Conservation (phyloP, 1,284 basidiomycete genomes). For the Puccinia brachypodii region DNA sequence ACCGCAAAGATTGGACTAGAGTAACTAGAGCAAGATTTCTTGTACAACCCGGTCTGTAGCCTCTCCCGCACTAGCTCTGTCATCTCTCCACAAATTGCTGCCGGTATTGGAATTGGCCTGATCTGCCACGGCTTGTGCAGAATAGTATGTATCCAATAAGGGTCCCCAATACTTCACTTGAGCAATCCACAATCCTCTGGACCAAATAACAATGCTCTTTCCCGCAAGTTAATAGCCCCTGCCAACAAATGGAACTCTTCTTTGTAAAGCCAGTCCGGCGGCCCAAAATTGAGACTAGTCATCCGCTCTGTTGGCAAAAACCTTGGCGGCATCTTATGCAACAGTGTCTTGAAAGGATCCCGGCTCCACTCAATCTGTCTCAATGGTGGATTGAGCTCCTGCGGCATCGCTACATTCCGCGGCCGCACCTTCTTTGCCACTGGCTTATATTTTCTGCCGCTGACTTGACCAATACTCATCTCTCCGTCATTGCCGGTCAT, state of each 20-base stretch:
- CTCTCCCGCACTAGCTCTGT: not conserved
- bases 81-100: not conserved
- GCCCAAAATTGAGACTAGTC: not conserved
- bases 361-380: not conserved
- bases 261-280: not conserved
- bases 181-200: not conserved
- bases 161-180: not conserved
- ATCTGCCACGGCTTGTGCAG: not conserved
- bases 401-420: slow-evolving; percentile 22
- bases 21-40: not conserved
- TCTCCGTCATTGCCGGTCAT: not conserved
- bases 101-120: not conserved
- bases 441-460: slow-evolving; percentile 25
- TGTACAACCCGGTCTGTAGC: not conserved
- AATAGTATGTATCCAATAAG: not conserved
- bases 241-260: not conserved
- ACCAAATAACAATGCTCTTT: not conserved
- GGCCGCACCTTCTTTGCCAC: slow-evolving; percentile 14
- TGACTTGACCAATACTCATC: not conserved
- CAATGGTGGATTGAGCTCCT: not conserved
- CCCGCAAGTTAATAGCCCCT: not conserved
- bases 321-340: not conserved
- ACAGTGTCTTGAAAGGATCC: not conserved
- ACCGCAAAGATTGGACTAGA: not conserved
- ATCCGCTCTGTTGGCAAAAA: slow-evolving; percentile 1